These are phyloP conservation scores for Phytophthora brassicae DNA, from an alignment of 352 stramenopile genomes.

Conservation along the genomic window DNA sequence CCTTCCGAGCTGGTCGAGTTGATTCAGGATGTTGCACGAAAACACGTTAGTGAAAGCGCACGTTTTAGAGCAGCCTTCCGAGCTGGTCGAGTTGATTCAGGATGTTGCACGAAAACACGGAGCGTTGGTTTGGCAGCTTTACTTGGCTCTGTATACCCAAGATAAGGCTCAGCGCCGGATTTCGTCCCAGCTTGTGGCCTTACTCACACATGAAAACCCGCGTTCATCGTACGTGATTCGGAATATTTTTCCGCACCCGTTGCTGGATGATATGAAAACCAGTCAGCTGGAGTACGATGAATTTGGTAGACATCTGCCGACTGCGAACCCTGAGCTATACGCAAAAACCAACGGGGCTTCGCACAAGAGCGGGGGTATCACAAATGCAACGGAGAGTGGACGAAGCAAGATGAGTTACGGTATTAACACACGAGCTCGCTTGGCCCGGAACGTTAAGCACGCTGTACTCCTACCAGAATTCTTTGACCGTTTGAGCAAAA, in stretches of 20 bases:
- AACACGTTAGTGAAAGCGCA: slow-evolving; percentile 90
- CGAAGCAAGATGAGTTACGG: slow-evolving; percentile 71
- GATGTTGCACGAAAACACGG: slow-evolving; percentile 86
- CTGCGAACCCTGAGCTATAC: slow-evolving; percentile 47
- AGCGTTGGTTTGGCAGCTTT: slow-evolving; percentile 82
- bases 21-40: slow-evolving; percentile 85
- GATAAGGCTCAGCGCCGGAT: slow-evolving; percentile 86
- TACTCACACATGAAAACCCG: slow-evolving; percentile 85
- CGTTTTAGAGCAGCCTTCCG: slow-evolving; percentile 82
- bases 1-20: slow-evolving; percentile 84
- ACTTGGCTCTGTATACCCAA: slow-evolving; percentile 77
- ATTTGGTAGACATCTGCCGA: slow-evolving; percentile 73
- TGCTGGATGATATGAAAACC: slow-evolving; percentile 78
- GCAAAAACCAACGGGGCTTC: slow-evolving; percentile 40
- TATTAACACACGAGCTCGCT: slow-evolving; percentile 69
- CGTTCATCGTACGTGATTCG: slow-evolving; percentile 83
- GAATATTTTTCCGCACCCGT: slow-evolving; percentile 79
- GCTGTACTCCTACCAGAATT: slow-evolving; percentile 86
- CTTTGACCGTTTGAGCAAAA: slow-evolving; percentile 82
- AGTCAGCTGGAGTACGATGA: slow-evolving; percentile 83
- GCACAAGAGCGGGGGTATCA: slow-evolving; percentile 53
- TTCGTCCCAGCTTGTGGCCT: slow-evolving; percentile 81
- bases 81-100: slow-evolving; percentile 87
- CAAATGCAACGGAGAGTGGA: slow-evolving; percentile 69
- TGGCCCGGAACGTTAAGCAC: slow-evolving; percentile 79